Evolutionary conservation across 352 stramenopile genomes (phyloP), one percentile per base, ranked within the genome.

Genomic region (Elongisporangium undulatum): DNA sequence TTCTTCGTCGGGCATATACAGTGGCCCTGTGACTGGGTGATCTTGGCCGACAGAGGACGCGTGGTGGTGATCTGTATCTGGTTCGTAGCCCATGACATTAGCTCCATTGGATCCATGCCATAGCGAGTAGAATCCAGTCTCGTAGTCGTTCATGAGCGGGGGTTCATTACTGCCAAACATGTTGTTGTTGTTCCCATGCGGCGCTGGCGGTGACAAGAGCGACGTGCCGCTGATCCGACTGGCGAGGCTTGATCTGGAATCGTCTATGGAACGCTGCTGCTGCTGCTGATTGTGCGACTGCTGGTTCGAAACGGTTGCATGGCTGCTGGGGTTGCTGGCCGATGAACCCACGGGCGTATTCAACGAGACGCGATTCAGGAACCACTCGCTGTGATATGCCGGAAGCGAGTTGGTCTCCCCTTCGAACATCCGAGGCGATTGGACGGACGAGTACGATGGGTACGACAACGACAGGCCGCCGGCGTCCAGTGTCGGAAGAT

Each of bases 41-140:
- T 41, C 29, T 15, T 41, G 29, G 8, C 29, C 29, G 1, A 41
- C 29, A 41, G 5, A 15, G 29, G 29, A 41, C 4, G 29, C 29
- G 5, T 54, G 41, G n/a, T 71, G 17, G 41, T 49, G 3, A 4
- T 79, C 68, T 16, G 62, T 62, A 26, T 85, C 79, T 2, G 66
- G 53, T 10, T 89, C 82, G 53, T 89, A 92, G 0, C 72, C 74
- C 57, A 89, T 70, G 4, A 77, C 72, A 57, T 57, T 77, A 4
- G 51, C 57, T 0, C 69, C 66, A 39, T 75, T 72, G 3, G 76
- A 56, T 2, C 68, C 63, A 55, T 77, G 88, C 82, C 82, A 92
- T 22, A 92, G 65, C 56, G 80, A 87, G 54, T 92, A 88, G 22
- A 92, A 71, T 1, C 74, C 70, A 20, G 80, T 67, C 53, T 92